phyloP scores from a whole-genome alignment of 768 basidiomycete species.

The Rubroboletus pulcherrimus region DNA sequence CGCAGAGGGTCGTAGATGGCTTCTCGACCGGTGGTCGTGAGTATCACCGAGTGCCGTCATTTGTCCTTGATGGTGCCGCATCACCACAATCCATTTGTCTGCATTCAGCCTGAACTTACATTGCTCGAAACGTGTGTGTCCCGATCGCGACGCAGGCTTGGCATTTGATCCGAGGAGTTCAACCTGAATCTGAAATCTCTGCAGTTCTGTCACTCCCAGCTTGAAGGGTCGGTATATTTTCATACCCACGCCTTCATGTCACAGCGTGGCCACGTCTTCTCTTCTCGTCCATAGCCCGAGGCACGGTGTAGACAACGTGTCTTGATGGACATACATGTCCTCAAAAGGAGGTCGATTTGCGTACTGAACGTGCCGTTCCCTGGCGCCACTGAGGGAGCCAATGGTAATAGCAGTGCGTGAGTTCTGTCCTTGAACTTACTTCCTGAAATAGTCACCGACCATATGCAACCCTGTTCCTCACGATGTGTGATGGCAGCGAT shows the following conservation, averaged over 20 bases:
- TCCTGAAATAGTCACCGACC: background rate
- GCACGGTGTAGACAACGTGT: conserved; percentile 1
- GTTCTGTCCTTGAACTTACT: background rate
- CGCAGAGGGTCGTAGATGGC: background rate
- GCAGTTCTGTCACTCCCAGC: background rate
- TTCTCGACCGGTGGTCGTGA: background rate
- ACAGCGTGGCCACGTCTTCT: conserved; percentile 1
- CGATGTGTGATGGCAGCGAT: background rate
- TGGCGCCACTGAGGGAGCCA: background rate
- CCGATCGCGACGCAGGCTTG: background rate
- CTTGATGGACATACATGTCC: background rate
- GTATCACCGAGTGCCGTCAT: conserved; percentile 2
- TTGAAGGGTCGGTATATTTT: background rate
- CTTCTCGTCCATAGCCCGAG: conserved; percentile 10
- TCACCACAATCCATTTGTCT: background rate
- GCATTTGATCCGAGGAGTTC: conserved; percentile 19
- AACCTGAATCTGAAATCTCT: background rate
- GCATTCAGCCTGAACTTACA: background rate
- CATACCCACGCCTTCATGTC: conserved; percentile 3
- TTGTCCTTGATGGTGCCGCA: background rate
- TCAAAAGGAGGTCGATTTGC: background rate
- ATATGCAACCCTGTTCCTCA: background rate
- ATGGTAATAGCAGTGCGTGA: background rate
- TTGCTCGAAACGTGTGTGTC: background rate
- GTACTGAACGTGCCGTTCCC: background rate